These are phyloP conservation scores for Aspergillus hortae DNA, from an alignment of 2,329 filamentous ascomycete genomes.

Conservation along the genomic window DNA sequence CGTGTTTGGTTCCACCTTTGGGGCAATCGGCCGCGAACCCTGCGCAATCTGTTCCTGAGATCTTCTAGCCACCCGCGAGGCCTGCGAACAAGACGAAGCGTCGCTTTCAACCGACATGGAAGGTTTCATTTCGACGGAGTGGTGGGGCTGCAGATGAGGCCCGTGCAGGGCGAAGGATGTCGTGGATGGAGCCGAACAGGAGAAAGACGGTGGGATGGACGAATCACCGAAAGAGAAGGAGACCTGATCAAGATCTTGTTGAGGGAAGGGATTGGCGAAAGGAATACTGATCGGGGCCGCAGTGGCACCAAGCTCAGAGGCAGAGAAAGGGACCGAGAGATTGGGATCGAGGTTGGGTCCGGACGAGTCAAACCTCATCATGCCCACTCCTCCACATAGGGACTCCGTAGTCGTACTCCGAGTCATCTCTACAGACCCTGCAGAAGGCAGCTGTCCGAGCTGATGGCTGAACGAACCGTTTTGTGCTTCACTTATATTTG, in stretches of 20 bases:
- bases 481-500: conserved; percentile 4
- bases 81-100: conserved; percentile 41
- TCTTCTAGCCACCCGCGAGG: conserved; percentile 45
- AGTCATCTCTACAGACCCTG: conserved; percentile 41
- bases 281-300: conserved; percentile 29
- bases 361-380: conserved; percentile 44
- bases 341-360: conserved; percentile 33
- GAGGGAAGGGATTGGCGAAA: conserved; percentile 21
- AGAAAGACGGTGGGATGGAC: conserved; percentile 30
- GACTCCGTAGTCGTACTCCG: conserved; percentile 45
- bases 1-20: conserved; percentile 39
- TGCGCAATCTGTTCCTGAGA: conserved; percentile 49
- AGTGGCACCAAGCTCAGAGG: conserved; percentile 23
- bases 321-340: conserved; percentile 26
- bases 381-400: conserved; percentile 40
- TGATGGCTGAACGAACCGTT: conserved; percentile 20
- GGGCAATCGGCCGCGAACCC: conserved; percentile 49
- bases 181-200: conserved; percentile 34
- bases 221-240: conserved; percentile 28
- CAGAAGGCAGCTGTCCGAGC: conserved; percentile 19
- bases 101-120: conserved; percentile 48
- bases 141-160: conserved; percentile 31
- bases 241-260: conserved; percentile 21
- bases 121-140: conserved; percentile 49
- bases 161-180: conserved; percentile 25